Base-by-base conservation (phyloP, 371 early-diverging fungal species). In the Massospora cicadina region DNA sequence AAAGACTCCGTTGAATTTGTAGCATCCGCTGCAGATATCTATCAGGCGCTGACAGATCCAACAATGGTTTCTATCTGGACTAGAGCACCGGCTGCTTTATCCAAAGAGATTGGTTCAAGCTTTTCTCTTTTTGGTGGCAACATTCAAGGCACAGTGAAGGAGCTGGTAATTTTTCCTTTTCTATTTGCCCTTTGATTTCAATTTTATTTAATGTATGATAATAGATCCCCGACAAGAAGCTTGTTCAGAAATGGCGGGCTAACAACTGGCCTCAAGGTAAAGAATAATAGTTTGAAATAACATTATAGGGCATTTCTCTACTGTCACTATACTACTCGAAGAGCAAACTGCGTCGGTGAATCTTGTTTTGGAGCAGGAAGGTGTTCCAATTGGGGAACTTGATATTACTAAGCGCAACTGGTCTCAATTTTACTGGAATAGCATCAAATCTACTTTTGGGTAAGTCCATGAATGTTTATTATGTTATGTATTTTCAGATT, bases 401-500 rank as follows among this genome's bases (percentile, higher is more conserved):
- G 92, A 91, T 10, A 74, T 80, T 31, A 88, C 89, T 10, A 78
- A 78, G 68, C 76, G 73, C 33, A 93, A 96, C 77, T 96, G 97
- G 97, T 77, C 78, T 53, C 81, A 80, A 58, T 94, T 91, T 74
- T 96, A 93, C 80, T 95, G 90, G 89, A 83, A 87, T 75, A 78
- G 89, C 59, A 96, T 96, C 74, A 94, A 93, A 75, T 80, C 78
- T 65, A 77, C 89, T 29, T 94, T 93, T 78, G 96, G 96, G 78
- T 89, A 62, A 62, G 31, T 62, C 43, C 43, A 62, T n/a, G n/a
- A n/a, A n/a, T n/a, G n/a, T n/a, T n/a, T n/a, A n/a, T n/a, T n/a
- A n/a, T n/a, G n/a, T n/a, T n/a, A n/a, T n/a, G n/a, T n/a, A n/a
- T n/a, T n/a, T n/a, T n/a, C n/a, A n/a, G n/a, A n/a, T n/a, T n/a